Base-by-base conservation (phyloP, 306 rosid species). In the Inga oerstediana region DNA sequence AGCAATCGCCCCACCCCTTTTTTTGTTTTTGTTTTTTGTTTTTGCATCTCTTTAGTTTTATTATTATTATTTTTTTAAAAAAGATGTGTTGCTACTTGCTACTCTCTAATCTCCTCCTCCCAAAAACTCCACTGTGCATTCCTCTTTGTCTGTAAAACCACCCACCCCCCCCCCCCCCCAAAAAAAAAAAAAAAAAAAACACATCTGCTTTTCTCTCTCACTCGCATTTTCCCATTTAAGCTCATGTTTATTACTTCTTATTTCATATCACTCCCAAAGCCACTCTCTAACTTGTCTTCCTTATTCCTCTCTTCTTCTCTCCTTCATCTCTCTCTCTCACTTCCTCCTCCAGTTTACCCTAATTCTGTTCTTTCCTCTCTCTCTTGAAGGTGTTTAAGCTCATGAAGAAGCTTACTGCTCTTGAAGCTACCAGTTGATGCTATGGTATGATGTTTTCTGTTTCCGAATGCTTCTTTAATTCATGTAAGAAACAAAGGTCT, bases 171-270 rank as follows among this genome's bases (percentile, higher is more conserved):
- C 27, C 27, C 0, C 0, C 27, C 27, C 27, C 27, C 27, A 0
- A 24, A 24, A 24, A 24, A 24, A n/a, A n/a, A n/a, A 5, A 39
- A 39, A 10, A 22, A 59, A 59, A 59, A 22, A 22, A n/a, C 3
- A 56, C 2, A 56, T 81, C 85, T 75, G 61, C 87, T 76, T 81
- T 72, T 17, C 69, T 6, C 41, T 4, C 45, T 1, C 61, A 13
- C 78, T 19, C 86, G 16, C 83, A 74, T 62, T 79, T 69, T 58
- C 86, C 72, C 39, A 79, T 89, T 86, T 86, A 89, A 86, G 82
- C 89, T 52, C 85, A 72, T 86, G 90, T 83, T 86, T 87, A 90
- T 84, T 86, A 90, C 90, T 89, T 85, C 88, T 89, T 87, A 75
- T 90, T 66, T 66, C 75, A 59, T 79, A 75, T 79, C 72, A 14